A percentile compares a stretch with the other conserved stretches of the same genome.
Evolutionary conservation across 768 basidiomycete species (phyloP).

Genomic region (Trametes elegans): DNA sequence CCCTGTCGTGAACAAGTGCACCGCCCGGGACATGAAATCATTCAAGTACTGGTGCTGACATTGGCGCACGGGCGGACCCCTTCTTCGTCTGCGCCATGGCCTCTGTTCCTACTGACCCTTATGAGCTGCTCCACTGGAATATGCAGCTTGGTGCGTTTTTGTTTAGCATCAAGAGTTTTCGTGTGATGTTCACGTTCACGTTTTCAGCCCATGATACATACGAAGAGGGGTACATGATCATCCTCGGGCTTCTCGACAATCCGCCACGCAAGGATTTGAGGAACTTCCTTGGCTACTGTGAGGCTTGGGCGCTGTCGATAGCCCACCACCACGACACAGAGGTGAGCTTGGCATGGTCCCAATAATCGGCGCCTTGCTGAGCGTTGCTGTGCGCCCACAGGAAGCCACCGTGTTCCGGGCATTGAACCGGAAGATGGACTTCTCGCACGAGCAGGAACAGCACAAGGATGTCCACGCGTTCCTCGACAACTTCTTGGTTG

Average conservation of each 20-base stretch:
- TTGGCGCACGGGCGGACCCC: neutral
- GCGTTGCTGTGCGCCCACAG: neutral
- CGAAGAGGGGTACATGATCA: constrained; percentile 37
- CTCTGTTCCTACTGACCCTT: neutral
- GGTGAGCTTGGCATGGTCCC: constrained; percentile 9
- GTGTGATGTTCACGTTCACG: neutral
- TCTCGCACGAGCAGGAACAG: constrained; percentile 35
- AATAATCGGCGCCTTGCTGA: neutral
- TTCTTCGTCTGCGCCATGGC: neutral
- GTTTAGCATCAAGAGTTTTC: neutral
- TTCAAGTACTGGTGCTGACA: no score
- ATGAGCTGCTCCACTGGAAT: constrained; percentile 22
- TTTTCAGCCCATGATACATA: constrained; percentile 35
- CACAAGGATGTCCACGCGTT: constrained; percentile 35
- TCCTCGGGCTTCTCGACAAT: constrained; percentile 34
- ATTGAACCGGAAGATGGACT: constrained; percentile 37
- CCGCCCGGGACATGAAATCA: no score
- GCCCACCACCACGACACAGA: constrained; percentile 36
- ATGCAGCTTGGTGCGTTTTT: constrained; percentile 20
- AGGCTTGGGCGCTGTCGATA: constrained; percentile 37
- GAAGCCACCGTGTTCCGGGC: constrained; percentile 38
- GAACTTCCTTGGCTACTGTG: constrained; percentile 41
- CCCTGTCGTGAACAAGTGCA: no score
- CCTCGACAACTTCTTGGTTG: constrained; percentile 28
- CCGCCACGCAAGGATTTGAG: constrained; percentile 35